Evolutionary conservation across 352 stramenopile genomes (phyloP).

Genomic region (Aphanomyces astaci): DNA sequence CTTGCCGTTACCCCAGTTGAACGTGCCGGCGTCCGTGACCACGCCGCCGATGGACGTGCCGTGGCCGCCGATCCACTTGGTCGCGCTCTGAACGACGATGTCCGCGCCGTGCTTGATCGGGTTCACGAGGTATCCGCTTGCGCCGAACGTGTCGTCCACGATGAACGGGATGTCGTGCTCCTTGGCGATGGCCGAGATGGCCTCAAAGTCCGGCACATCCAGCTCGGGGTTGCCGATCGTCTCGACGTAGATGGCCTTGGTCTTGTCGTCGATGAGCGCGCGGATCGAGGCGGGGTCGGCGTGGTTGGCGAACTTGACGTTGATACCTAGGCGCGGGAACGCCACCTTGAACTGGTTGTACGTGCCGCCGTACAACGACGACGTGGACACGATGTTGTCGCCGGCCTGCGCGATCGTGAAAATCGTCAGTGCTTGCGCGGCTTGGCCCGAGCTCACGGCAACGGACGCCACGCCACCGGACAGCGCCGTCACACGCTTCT

Average conservation of each 20-base stretch:
- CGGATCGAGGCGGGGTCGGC: constrained; percentile 76
- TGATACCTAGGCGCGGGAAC: constrained; percentile 87
- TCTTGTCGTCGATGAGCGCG: constrained; percentile 76
- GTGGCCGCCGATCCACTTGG: constrained; percentile 96
- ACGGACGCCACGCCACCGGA: constrained; percentile 88
- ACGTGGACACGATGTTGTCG: constrained; percentile 93
- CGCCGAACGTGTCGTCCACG: constrained; percentile 93
- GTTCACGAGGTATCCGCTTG: constrained; percentile 88
- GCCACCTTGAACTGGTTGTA: constrained; percentile 92
- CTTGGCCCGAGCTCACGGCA: constrained; percentile 86
- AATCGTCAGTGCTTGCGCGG: constrained; percentile 79
- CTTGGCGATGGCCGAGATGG: constrained; percentile 85
- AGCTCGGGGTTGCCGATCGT: constrained; percentile 91
- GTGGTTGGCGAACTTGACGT: constrained; percentile 93
- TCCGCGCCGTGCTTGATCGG: constrained; percentile 88
- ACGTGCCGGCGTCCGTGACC: constrained; percentile 72
- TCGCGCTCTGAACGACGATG: constrained; percentile 90
- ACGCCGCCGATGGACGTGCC: constrained; percentile 91
- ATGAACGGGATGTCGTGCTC: constrained; percentile 82
- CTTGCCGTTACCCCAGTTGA: constrained; percentile 90
- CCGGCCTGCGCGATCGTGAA: constrained; percentile 82
- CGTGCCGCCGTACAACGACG: constrained; percentile 93
- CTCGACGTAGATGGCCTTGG: constrained; percentile 92
- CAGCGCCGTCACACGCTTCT: constrained; percentile 87
- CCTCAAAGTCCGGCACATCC: constrained; percentile 92